A percentile compares a stretch with the other conserved stretches of the same genome.
Evolutionary conservation across 23 red algal genomes (phyloP).

Genomic region (Gracilaria caudata): DNA sequence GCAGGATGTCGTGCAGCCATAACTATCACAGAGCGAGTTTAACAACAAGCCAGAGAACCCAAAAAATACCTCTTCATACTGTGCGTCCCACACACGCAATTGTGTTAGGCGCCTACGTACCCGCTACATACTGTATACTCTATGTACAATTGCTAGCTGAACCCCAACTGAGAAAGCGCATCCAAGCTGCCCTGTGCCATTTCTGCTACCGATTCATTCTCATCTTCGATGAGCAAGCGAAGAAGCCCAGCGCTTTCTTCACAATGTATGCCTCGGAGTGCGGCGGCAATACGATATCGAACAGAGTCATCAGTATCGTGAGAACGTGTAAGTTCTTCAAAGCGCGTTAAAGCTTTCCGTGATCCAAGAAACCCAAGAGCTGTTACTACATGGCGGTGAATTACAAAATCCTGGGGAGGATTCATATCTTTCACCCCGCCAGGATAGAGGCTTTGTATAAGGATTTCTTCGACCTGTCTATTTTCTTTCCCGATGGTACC

Average conservation of each 20-base stretch:
- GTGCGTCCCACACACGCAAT: not conserved
- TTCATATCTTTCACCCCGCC: conserved; percentile 1
- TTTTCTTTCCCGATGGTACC: conserved; percentile 53
- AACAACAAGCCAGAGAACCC: not conserved
- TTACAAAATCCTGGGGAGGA: conserved; percentile 40
- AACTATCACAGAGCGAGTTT: conserved; percentile 83
- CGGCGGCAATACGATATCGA: conserved; percentile 52
- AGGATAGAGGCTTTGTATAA: conserved; percentile 21
- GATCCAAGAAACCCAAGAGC: conserved; percentile 60
- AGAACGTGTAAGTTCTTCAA: conserved; percentile 16
- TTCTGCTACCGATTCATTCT: conserved; percentile 36
- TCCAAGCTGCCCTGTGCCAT: conserved; percentile 63
- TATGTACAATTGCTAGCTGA: conserved; percentile 9
- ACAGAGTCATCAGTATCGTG: conserved; percentile 36
- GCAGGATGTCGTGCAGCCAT: conserved; percentile 91
- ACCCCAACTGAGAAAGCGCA: conserved; percentile 33
- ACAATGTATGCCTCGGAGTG: conserved; percentile 48
- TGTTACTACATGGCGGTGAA: conserved; percentile 51
- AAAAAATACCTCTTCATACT: not conserved
- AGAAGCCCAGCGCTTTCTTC: conserved; percentile 43
- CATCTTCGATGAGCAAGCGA: conserved; percentile 30
- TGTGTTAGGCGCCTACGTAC: too few species aligned
- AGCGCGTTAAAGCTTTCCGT: conserved; percentile 2
- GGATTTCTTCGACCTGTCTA: conserved; percentile 19
- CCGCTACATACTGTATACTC: too few species aligned